phyloP scores from a whole-genome alignment of 2,329 filamentous ascomycete genomes.

The Pseudocercospora fuligena region DNA sequence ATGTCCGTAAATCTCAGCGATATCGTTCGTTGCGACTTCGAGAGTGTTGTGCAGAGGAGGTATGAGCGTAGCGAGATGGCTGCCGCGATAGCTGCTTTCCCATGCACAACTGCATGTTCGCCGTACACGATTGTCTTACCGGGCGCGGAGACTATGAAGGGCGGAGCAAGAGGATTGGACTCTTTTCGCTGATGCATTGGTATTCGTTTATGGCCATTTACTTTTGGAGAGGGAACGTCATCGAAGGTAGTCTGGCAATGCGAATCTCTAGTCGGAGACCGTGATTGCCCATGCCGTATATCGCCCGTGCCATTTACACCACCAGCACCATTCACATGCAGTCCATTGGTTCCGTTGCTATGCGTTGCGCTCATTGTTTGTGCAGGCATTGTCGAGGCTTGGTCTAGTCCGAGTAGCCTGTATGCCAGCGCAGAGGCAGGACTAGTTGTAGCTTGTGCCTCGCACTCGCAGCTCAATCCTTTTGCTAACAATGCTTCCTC shows the following conservation, averaged over 20 bases:
- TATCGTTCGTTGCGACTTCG: constrained; percentile 87
- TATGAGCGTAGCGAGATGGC: constrained; percentile 95
- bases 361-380: constrained; percentile 8
- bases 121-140: constrained; percentile 99
- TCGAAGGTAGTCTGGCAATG: constrained; percentile 7
- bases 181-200: constrained; percentile 31
- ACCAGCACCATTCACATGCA: constrained; percentile 4
- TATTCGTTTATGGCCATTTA: constrained; percentile 12
- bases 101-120: constrained; percentile 96
- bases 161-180: constrained; percentile 70
- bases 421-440: neutral
- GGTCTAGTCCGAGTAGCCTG: neutral
- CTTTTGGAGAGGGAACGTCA: neutral
- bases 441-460: neutral
- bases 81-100: constrained; percentile 93
- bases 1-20: constrained; percentile 91
- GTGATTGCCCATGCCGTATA: neutral
- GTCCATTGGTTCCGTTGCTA: constrained; percentile 11
- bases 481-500: neutral
- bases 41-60: constrained; percentile 90
- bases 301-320: neutral
- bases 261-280: constrained; percentile 12
- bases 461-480: neutral
- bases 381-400: constrained; percentile 2
- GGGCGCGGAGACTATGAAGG: constrained; percentile 97